A percentile compares a stretch with the other conserved stretches of the same genome.
Conservation (phyloP, 352 stramenopile genomes). For the Globisporangium canariense region DNA sequence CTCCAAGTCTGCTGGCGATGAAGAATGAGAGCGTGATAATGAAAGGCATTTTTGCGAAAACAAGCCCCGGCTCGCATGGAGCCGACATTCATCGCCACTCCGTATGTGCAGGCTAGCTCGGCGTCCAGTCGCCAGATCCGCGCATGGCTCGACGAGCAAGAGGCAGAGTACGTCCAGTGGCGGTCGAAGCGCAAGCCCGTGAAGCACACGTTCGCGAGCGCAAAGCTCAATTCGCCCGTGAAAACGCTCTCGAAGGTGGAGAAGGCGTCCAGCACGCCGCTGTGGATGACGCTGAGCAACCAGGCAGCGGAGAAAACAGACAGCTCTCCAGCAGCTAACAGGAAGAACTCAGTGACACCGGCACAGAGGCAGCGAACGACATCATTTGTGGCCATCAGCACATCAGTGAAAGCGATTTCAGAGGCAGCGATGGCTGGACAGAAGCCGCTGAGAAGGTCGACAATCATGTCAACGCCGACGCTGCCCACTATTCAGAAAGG, state of each 20-base stretch:
- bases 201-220: slow-evolving; percentile 39
- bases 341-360: background rate
- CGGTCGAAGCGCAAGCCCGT: slow-evolving; percentile 36
- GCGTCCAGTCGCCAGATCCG: slow-evolving; percentile 42
- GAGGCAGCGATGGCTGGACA: background rate
- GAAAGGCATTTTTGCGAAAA: slow-evolving; percentile 9
- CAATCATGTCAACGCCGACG: slow-evolving; percentile 5
- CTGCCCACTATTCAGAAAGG: slow-evolving; percentile 4
- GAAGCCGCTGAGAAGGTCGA: background rate
- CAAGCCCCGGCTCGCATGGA: slow-evolving; percentile 32
- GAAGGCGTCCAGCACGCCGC: slow-evolving; percentile 14
- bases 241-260: slow-evolving; percentile 8
- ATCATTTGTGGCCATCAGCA: background rate
- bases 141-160: slow-evolving; percentile 47
- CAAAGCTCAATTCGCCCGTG: slow-evolving; percentile 48
- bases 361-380: background rate
- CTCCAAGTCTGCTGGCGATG: background rate
- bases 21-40: slow-evolving; percentile 16
- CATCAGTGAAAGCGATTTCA: background rate
- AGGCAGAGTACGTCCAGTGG: slow-evolving; percentile 43
- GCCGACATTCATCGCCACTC: slow-evolving; percentile 47
- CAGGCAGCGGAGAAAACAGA: slow-evolving; percentile 4
- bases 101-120: slow-evolving; percentile 38
- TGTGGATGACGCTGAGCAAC: slow-evolving; percentile 20
- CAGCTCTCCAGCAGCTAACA: background rate